Conservation (phyloP, 78 protist species). For the Cavenderia fasciculata region DNA sequence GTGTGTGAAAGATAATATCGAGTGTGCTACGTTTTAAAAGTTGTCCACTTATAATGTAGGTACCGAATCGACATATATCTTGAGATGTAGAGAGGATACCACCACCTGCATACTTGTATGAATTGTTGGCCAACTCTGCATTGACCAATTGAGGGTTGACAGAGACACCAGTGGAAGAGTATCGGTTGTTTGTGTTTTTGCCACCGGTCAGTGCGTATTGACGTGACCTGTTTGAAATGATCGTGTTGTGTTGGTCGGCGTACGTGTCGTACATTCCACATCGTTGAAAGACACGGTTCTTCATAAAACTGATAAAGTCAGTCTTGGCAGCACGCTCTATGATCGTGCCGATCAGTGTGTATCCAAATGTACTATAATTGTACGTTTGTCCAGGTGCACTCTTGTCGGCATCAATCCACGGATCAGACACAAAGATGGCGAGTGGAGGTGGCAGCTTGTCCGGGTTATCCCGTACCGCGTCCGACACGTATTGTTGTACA, state of each 20-base stretch:
- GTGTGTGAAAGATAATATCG: conserved; percentile 16
- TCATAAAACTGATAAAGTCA: conserved; percentile 33
- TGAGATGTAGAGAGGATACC: conserved; percentile 29
- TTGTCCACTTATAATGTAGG: neutral
- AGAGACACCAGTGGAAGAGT: neutral
- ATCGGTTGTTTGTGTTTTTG: neutral
- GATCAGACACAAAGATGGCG: conserved; percentile 4
- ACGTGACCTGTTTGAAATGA: conserved; percentile 23
- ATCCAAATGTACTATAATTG: conserved; percentile 55
- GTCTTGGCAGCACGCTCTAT: conserved; percentile 13
- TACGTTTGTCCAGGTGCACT: conserved; percentile 36
- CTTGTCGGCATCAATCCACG: conserved; percentile 35
- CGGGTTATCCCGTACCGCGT: neutral
- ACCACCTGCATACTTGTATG: conserved; percentile 68
- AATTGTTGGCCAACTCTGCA: conserved; percentile 39
- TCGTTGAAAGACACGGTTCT: neutral
- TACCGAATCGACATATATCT: conserved; percentile 53
- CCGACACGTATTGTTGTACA: conserved; percentile 28
- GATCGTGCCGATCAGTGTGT: conserved; percentile 26
- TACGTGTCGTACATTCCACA: conserved; percentile 17
- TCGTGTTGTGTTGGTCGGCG: conserved; percentile 18
- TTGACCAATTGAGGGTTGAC: conserved; percentile 3
- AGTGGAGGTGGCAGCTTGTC: neutral
- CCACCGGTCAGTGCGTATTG: conserved; percentile 17
- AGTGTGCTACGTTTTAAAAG: neutral